These are phyloP conservation scores for Oryza glaberrima DNA, from an alignment of 176 grass and related monocot genomes.

Conservation along the genomic window DNA sequence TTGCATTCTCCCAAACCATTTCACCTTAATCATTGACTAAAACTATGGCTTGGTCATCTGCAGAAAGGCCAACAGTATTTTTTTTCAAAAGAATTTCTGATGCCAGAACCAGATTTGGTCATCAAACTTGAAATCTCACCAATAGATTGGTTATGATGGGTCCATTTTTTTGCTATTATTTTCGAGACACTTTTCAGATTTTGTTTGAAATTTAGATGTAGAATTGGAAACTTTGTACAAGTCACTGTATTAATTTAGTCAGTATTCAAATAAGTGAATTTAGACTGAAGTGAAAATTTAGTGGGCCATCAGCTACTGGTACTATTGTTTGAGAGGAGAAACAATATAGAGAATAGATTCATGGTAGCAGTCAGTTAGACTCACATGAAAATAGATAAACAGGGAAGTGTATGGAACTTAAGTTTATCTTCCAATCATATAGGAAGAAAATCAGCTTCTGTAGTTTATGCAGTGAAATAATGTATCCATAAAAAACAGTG, in stretches of 20 bases:
- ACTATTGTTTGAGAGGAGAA: constrained; percentile 4
- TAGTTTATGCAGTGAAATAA: not conserved
- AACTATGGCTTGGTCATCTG: not conserved
- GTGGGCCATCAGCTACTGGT: not conserved
- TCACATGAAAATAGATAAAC: constrained; percentile 23
- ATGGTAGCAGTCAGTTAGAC: not conserved
- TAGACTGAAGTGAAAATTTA: constrained; percentile 8
- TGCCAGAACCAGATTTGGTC: constrained; percentile 16
- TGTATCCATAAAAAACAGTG: not conserved
- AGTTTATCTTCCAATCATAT: constrained; percentile 1
- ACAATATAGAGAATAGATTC: not conserved
- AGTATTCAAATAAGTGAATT: not conserved
- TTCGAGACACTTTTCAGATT: constrained; percentile 1
- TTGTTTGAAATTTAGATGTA: constrained; percentile 16
- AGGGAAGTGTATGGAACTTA: not conserved
- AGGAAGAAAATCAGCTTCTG: constrained; percentile 1
- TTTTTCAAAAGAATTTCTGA: not conserved
- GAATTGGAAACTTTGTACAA: not conserved
- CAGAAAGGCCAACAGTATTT: not conserved
- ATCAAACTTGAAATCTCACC: not conserved
- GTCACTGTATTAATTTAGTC: not conserved
- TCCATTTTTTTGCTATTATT: constrained; percentile 7
- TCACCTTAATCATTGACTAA: not conserved
- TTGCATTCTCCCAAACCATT: not conserved
- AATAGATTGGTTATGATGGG: not conserved